Evolutionary conservation across 2,329 filamentous ascomycete species (phyloP).

Genomic region (Gaeumannomyces tritici): DNA sequence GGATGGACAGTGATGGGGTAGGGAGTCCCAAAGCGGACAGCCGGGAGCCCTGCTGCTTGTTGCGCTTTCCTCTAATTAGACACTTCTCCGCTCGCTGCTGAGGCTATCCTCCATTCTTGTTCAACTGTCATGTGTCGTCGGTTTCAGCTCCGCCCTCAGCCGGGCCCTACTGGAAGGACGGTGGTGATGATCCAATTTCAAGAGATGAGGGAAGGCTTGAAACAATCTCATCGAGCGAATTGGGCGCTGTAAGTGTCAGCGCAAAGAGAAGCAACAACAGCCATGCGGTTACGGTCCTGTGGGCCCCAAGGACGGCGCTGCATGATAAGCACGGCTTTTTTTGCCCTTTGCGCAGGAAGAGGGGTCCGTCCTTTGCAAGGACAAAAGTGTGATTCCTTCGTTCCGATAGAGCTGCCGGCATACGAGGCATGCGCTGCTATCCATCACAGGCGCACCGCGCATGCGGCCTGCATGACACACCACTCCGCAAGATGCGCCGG

Average conservation of each 20-base stretch:
- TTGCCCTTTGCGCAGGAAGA: background rate
- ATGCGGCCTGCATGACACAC: constrained; percentile 4
- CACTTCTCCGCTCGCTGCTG: background rate
- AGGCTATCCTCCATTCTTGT: background rate
- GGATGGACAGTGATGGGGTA: background rate
- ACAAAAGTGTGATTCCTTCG: background rate
- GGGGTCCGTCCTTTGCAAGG: background rate
- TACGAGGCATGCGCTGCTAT: background rate
- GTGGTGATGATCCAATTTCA: constrained; percentile 8
- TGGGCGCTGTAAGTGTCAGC: constrained; percentile 2
- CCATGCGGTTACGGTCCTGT: background rate
- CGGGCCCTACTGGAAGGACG: constrained; percentile 6
- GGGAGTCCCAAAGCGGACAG: background rate
- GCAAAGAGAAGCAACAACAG: background rate
- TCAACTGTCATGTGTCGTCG: constrained; percentile 4
- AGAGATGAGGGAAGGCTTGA: constrained; percentile 6
- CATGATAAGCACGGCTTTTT: background rate
- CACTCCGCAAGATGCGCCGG: background rate
- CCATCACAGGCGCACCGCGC: background rate
- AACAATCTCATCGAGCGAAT: constrained; percentile 10
- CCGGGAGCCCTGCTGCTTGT: background rate
- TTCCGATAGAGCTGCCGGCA: background rate
- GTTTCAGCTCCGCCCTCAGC: constrained; percentile 5
- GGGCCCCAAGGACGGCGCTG: background rate
- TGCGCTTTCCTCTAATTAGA: background rate